phyloP scores from a whole-genome alignment of 257 asterid genomes.

The Jacaranda mimosifolia region DNA sequence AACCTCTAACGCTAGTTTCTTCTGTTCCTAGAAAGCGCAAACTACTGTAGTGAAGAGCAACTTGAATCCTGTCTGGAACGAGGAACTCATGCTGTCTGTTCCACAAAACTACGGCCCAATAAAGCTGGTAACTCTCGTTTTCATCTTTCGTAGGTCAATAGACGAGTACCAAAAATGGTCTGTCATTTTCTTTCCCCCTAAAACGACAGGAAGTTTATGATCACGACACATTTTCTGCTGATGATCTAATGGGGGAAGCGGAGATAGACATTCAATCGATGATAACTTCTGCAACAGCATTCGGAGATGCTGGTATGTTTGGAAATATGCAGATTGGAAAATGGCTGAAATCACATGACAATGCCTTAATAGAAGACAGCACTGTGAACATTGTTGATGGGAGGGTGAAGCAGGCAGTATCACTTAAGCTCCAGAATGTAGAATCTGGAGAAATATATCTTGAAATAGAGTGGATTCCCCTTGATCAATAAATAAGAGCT shows the following conservation, averaged over 20 bases:
- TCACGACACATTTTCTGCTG: constrained; percentile 91
- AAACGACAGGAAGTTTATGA: constrained; percentile 80
- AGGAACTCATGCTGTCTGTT: constrained; percentile 94
- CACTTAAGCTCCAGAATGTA: constrained; percentile 87
- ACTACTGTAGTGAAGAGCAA: constrained; percentile 81
- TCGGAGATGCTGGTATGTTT: constrained; percentile 81
- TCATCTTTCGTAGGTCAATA: neutral
- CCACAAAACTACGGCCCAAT: constrained; percentile 82
- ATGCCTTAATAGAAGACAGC: constrained; percentile 85
- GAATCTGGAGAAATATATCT: constrained; percentile 90
- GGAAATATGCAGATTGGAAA: constrained; percentile 94
- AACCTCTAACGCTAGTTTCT: constrained; percentile 36
- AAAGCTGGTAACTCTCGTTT: constrained; percentile 66
- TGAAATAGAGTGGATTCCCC: constrained; percentile 96
- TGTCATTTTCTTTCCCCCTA: neutral
- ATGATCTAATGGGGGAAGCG: constrained; percentile 97
- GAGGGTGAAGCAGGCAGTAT: constrained; percentile 76
- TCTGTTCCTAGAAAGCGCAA: constrained; percentile 72
- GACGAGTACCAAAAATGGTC: neutral
- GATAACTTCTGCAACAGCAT: constrained; percentile 93
- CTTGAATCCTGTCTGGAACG: constrained; percentile 94
- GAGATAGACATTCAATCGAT: constrained; percentile 93
- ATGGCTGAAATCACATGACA: constrained; percentile 89
- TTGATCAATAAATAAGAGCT: constrained; percentile 58
- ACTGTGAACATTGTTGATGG: constrained; percentile 91